phyloP scores from a whole-genome alignment of 495 filamentous ascomycete species.

The Acidomyces sp. region DNA sequence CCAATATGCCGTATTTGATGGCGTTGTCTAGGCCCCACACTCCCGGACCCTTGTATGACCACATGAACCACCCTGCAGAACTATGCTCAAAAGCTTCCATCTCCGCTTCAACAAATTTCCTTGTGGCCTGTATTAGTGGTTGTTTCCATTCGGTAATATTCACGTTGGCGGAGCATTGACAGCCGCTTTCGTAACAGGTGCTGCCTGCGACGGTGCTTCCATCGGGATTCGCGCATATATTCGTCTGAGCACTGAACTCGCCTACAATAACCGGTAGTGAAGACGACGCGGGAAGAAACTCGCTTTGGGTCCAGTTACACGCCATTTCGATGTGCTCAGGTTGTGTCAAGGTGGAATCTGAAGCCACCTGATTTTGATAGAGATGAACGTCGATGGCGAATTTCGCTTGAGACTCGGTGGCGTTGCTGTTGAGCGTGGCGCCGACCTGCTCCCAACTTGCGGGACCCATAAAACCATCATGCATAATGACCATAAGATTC shows the following conservation, averaged over 20 bases:
- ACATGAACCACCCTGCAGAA: conserved; percentile 31
- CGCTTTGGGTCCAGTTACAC: conserved; percentile 23
- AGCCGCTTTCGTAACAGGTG: conserved; percentile 20
- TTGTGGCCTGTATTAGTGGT: conserved; percentile 26
- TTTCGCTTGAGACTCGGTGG: conserved; percentile 1
- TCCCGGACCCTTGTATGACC: conserved; percentile 28
- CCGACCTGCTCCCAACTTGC: conserved; percentile 22
- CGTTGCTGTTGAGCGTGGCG: conserved; percentile 8
- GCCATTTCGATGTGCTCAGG: conserved; percentile 28
- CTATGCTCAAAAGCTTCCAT: conserved; percentile 29
- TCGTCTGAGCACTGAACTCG: conserved; percentile 27
- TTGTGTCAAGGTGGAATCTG: conserved; percentile 26
- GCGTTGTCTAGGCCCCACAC: conserved; percentile 32
- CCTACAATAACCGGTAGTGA: conserved; percentile 31
- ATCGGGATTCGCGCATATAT: conserved; percentile 29
- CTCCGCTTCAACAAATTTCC: conserved; percentile 33
- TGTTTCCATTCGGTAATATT: conserved; percentile 27
- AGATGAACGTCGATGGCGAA: conserved; percentile 31
- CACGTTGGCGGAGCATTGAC: conserved; percentile 22
- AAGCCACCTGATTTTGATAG: conserved; percentile 28
- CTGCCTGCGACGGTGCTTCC: conserved; percentile 21
- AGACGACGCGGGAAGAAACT: conserved; percentile 18
- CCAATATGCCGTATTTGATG: conserved; percentile 23
- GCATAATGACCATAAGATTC: conserved; percentile 29
- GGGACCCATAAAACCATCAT: conserved; percentile 28